Evolutionary conservation across 352 stramenopile genomes (phyloP).

Genomic region (Globisporangium sylvaticum): DNA sequence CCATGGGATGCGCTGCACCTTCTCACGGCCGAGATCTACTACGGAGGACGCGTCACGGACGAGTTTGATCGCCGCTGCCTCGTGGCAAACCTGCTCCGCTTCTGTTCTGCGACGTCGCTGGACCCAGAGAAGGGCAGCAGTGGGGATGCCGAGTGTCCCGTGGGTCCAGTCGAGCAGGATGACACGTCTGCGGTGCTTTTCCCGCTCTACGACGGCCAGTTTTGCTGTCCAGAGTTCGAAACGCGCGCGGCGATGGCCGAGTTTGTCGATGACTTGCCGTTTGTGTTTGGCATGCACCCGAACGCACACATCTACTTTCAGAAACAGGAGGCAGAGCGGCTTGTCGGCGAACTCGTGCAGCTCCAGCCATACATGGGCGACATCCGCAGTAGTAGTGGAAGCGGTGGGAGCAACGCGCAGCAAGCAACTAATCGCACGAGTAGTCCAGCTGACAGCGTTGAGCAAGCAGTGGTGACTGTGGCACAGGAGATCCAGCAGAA

Average conservation of each 20-base stretch:
- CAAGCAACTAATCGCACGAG: not conserved
- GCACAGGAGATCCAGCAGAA: conserved; percentile 23
- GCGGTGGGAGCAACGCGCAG: not conserved
- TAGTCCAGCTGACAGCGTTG: conserved; percentile 4
- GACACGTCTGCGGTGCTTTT: conserved; percentile 16
- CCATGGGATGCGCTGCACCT: conserved; percentile 79
- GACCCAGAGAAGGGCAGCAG: not conserved
- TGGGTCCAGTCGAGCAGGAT: not conserved
- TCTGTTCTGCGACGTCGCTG: conserved; percentile 38
- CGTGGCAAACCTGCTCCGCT: conserved; percentile 59
- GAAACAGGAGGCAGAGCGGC: conserved; percentile 42
- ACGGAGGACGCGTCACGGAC: conserved; percentile 77
- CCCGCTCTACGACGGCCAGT: conserved; percentile 25
- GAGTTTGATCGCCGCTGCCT: conserved; percentile 76
- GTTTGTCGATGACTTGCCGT: conserved; percentile 50
- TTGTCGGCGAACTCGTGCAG: conserved; percentile 35
- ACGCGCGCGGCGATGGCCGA: conserved; percentile 31
- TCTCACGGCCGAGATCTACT: conserved; percentile 78
- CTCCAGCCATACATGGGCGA: conserved; percentile 26
- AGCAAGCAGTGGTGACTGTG: conserved; percentile 17
- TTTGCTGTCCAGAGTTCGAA: conserved; percentile 41
- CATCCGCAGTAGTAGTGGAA: not conserved
- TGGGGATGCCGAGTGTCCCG: not conserved
- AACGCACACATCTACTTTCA: conserved; percentile 76
- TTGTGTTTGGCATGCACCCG: conserved; percentile 81